These are phyloP conservation scores for Solanum ossicruentum DNA, from an alignment of 257 asterid genomes.

Conservation along the genomic window DNA sequence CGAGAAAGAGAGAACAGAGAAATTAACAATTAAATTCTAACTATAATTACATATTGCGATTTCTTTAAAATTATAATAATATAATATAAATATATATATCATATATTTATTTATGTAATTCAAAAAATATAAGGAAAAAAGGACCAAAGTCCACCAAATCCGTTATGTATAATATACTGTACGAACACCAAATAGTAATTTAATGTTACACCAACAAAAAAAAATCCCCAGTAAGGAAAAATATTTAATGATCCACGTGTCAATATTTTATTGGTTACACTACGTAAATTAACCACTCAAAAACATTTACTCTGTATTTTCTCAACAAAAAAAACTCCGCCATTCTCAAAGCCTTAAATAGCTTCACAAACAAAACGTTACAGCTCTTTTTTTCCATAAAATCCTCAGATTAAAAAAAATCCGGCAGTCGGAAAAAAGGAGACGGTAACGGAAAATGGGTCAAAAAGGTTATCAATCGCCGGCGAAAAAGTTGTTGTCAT, in stretches of 20 bases:
- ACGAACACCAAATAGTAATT: no score
- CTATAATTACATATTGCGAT: no score
- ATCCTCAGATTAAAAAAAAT: neutral
- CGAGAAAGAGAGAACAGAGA: no score
- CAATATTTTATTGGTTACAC: neutral
- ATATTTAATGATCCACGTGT: neutral
- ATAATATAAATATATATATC: no score
- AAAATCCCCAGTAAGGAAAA: no score
- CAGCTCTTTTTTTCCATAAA: neutral
- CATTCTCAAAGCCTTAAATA: neutral
- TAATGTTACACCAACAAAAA: no score
- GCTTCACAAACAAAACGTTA: neutral
- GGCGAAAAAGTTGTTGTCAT: conserved; percentile 42
- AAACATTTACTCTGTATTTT: neutral
- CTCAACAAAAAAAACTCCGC: neutral
- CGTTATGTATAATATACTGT: no score
- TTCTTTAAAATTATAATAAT: no score
- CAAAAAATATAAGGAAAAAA: no score
- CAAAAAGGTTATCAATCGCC: conserved; percentile 43
- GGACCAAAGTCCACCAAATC: no score
- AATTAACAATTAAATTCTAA: no score
- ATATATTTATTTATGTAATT: no score
- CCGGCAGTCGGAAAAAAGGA: neutral
- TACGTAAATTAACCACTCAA: neutral
- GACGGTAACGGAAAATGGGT: conserved; percentile 34